Conservation (phyloP, 768 basidiomycete species). For the Leucosporidium yakuticum region DNA sequence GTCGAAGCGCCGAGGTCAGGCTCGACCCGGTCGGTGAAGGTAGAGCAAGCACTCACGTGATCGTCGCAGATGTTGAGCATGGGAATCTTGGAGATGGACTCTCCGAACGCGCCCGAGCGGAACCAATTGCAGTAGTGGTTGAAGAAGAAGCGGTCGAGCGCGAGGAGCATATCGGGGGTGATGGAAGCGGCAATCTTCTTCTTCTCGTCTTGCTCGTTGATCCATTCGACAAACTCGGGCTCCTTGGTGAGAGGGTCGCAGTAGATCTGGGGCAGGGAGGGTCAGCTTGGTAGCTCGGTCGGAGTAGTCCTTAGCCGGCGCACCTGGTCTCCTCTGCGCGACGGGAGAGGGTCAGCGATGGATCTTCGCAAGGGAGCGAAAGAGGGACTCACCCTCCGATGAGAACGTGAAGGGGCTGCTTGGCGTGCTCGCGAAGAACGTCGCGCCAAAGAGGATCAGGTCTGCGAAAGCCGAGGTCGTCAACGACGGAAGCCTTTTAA, state of each 20-base stretch:
- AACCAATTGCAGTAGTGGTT: conserved; percentile 37
- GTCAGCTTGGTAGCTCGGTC: too few species aligned
- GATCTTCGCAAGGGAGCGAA: not conserved
- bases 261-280: conserved; percentile 70
- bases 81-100: conserved; percentile 35
- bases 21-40: conserved; percentile 7
- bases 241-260: conserved; percentile 81
- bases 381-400: conserved; percentile 51
- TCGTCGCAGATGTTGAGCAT: conserved; percentile 45
- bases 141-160: conserved; percentile 60
- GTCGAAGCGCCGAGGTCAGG: conserved; percentile 3
- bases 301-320: too few species aligned
- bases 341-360: too few species aligned
- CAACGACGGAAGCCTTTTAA: conserved; percentile 57
- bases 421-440: conserved; percentile 71
- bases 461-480: not conserved
- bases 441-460: conserved; percentile 68
- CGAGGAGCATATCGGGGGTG: conserved; percentile 63
- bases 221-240: conserved; percentile 83
- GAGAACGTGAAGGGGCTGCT: conserved; percentile 74
- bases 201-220: conserved; percentile 55
- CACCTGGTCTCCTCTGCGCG: too few species aligned
- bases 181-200: conserved; percentile 58
- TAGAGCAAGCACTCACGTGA: conserved; percentile 39
- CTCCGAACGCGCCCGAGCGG: conserved; percentile 38